A percentile compares a stretch with the other conserved stretches of the same genome.
Conservation (phyloP, 352 stramenopile species). For the Globisporangium splendens region DNA sequence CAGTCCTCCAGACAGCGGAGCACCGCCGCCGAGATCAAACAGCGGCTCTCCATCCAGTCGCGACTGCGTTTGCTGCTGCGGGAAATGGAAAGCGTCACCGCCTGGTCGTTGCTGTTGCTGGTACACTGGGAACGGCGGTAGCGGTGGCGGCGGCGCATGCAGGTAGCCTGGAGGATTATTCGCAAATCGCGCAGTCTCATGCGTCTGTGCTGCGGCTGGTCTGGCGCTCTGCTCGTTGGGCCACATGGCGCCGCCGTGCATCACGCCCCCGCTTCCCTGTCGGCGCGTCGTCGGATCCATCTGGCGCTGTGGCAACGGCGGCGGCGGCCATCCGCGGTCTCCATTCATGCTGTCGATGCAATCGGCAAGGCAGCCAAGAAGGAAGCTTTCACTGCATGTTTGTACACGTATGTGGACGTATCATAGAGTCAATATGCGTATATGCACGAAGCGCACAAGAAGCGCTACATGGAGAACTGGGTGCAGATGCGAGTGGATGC, state of each 20-base stretch:
- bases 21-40: slow-evolving; percentile 4
- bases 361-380: too few relatives aligned
- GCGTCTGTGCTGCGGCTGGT: too few relatives aligned
- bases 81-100: slow-evolving; percentile 1
- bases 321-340: background rate
- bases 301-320: too few relatives aligned
- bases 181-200: background rate
- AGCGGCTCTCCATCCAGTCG: background rate
- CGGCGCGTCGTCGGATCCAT: too few relatives aligned
- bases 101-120: slow-evolving; percentile 1
- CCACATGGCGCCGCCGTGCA: background rate
- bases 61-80: slow-evolving; percentile 2
- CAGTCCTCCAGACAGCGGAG: background rate
- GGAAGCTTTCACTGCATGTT: too few relatives aligned
- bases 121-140: slow-evolving; percentile 1
- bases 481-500: too few relatives aligned
- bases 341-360: slow-evolving; percentile 3
- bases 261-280: background rate
- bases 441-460: too few relatives aligned
- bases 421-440: too few relatives aligned
- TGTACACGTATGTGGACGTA: too few relatives aligned
- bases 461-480: too few relatives aligned
- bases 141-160: background rate
- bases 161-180: slow-evolving; percentile 3
- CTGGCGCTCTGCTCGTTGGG: background rate